Evolutionary conservation across 2,329 filamentous ascomycete species (phyloP), one percentile per base, ranked within the genome.

Genomic region (Cladophialophora carrionii): DNA sequence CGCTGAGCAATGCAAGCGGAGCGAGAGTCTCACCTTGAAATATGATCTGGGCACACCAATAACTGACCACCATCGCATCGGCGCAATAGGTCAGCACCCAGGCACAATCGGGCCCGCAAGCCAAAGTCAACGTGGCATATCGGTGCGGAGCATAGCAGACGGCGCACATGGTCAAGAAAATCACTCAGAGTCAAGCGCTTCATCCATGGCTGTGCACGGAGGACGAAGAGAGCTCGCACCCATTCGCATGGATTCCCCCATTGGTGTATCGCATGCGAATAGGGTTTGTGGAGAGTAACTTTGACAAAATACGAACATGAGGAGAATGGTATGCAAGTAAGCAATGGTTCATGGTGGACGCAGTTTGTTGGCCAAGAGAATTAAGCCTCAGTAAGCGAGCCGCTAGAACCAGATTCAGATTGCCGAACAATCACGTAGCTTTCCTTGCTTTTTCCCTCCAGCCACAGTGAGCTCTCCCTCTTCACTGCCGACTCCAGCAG

Each of bases 211-310:
- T 12, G 9, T 9, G 22, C 10, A 12, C 48, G 12, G 20, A 12
- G 48, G 9, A 24, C n/a, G 48, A 51, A 6, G 5, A 29, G 20
- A 2, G 20, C 2, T 20, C 20, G 22, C 8, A 10, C 17, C 29
- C n/a, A 3, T 31, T 54, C 52, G 52, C 52, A 54, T 54, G 29
- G 52, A 34, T 32, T 54, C 9, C 52, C 52, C 24, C 10, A 54
- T 31, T 54, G 29, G 52, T 31, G 52, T 3, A 54, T 31, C 14
- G 52, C 52, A 54, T 17, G 52, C 52, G 52, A 32, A 10, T 10
- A 32, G 29, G 14, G 14, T 43, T 12, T 8, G 37, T 17, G 5
- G n/a, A 12, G 52, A 8, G 29, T 26, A 12, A 20, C 26, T 54
- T 34, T 26, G 48, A 5, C 9, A 3, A 20, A 20, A 26, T 29